phyloP scores from a whole-genome alignment of 139 green algal species.

The Gonium pectorale region DNA sequence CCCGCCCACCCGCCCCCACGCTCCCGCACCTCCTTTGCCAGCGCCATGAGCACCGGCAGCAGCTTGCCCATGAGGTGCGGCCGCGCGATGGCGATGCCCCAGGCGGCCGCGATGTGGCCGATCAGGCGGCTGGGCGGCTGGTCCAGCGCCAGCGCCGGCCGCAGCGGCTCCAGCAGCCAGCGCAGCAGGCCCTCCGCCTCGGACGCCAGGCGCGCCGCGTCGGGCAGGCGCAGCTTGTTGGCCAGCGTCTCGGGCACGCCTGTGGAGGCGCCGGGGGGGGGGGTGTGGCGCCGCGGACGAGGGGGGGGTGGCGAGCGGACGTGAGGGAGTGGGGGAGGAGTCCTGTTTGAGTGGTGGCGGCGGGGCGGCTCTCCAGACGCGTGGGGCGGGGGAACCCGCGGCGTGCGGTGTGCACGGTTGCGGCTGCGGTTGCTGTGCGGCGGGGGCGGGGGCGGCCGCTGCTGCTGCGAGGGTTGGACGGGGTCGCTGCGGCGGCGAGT shows the following conservation, averaged over 20 bases:
- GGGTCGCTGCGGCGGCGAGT: too few relatives aligned
- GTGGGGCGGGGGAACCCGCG: too few relatives aligned
- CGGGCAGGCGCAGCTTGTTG: constrained; percentile 42
- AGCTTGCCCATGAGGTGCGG: constrained; percentile 47
- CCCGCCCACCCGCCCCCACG: neutral
- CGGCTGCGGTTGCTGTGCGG: too few relatives aligned
- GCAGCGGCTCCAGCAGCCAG: constrained; percentile 43
- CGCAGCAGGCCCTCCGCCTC: constrained; percentile 40
- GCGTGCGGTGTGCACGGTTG: too few relatives aligned
- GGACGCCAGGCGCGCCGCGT: constrained; percentile 33
- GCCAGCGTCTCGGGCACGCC: constrained; percentile 35
- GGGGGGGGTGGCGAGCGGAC: neutral
- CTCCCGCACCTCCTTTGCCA: constrained; percentile 51
- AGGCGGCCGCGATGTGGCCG: constrained; percentile 28
- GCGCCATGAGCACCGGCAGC: constrained; percentile 40
- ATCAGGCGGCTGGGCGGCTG: constrained; percentile 29
- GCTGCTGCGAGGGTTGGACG: too few relatives aligned
- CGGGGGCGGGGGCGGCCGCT: too few relatives aligned
- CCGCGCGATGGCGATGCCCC: constrained; percentile 33
- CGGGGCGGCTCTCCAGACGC: too few relatives aligned
- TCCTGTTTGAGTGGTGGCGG: too few relatives aligned
- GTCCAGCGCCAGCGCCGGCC: constrained; percentile 19
- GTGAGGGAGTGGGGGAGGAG: too few relatives aligned
- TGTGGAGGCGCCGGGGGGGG: neutral
- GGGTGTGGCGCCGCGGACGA: neutral